Evolutionary conservation across 2,329 filamentous ascomycete species (phyloP).

Genomic region (Venturia carpophila): DNA sequence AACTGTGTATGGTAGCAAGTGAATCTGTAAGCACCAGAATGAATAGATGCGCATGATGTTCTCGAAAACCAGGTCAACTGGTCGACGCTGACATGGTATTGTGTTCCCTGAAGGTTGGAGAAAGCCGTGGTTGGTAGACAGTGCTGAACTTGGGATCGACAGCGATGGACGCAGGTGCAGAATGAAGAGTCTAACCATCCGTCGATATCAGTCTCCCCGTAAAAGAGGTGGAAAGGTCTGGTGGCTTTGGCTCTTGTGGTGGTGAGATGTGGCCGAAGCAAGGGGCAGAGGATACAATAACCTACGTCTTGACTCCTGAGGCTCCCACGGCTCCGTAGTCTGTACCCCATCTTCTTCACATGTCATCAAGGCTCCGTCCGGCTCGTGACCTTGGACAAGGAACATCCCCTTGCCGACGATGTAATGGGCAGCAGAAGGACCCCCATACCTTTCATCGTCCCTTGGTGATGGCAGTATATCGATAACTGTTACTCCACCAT

Average conservation of each 20-base stretch:
- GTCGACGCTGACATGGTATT: neutral
- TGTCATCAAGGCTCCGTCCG: neutral
- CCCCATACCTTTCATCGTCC: neutral
- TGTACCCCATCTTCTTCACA: constrained; percentile 3
- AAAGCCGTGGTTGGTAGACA: neutral
- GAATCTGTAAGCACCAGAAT: constrained; percentile 1
- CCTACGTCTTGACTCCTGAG: neutral
- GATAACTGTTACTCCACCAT: constrained; percentile 41
- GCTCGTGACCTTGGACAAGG: neutral
- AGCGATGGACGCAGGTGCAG: too few species aligned
- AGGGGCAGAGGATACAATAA: too few species aligned
- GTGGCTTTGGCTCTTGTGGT: neutral
- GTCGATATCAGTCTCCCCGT: neutral
- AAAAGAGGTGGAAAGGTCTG: neutral
- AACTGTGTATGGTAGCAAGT: neutral
- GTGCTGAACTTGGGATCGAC: too few species aligned
- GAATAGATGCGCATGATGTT: neutral
- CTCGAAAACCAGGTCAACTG: neutral
- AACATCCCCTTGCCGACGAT: neutral
- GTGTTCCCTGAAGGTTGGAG: neutral
- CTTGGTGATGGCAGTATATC: neutral
- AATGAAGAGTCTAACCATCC: neutral
- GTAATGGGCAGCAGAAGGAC: neutral
- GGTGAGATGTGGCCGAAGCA: neutral
- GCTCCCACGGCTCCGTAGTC: too few species aligned